Conservation (phyloP, 345 rosid species). For the Noccaea caerulescens region DNA sequence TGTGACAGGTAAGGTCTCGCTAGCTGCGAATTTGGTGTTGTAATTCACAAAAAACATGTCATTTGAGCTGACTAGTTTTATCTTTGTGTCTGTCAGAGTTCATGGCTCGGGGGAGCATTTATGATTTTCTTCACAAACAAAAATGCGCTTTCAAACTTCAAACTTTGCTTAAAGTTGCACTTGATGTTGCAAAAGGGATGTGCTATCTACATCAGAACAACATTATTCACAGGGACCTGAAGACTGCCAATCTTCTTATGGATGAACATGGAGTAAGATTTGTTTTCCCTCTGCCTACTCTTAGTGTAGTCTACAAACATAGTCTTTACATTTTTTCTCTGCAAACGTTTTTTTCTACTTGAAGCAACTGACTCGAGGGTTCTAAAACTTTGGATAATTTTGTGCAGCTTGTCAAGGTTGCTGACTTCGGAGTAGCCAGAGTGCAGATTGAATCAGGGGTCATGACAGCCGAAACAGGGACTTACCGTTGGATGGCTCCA, state of each 20-base stretch:
- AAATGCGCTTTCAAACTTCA: constrained; percentile 80
- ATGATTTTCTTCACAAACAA: constrained; percentile 87
- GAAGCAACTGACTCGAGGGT: not conserved
- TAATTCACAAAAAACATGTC: constrained; percentile 16
- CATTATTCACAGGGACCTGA: constrained; percentile 94
- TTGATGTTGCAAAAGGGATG: constrained; percentile 98
- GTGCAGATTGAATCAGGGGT: constrained; percentile 93
- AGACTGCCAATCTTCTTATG: constrained; percentile 97
- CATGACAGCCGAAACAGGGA: constrained; percentile 98
- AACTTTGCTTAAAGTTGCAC: constrained; percentile 78
- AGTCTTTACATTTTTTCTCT: constrained; percentile 8
- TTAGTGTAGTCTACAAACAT: constrained; percentile 20
- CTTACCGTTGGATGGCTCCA: constrained; percentile 99
- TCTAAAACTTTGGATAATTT: constrained; percentile 20
- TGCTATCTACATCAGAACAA: constrained; percentile 94
- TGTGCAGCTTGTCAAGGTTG: constrained; percentile 91
- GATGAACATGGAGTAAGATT: constrained; percentile 92
- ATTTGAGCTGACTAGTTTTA: constrained; percentile 19
- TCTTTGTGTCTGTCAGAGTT: constrained; percentile 66
- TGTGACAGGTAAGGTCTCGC: constrained; percentile 71
- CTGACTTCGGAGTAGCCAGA: constrained; percentile 98
- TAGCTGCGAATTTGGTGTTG: not conserved
- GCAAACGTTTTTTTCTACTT: constrained; percentile 9
- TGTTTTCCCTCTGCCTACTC: constrained; percentile 3
- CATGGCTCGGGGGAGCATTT: constrained; percentile 93